Evolutionary conservation across 208 protist genomes (phyloP), one percentile per base, ranked within the genome.

Genomic region (Lotmaria passim): DNA sequence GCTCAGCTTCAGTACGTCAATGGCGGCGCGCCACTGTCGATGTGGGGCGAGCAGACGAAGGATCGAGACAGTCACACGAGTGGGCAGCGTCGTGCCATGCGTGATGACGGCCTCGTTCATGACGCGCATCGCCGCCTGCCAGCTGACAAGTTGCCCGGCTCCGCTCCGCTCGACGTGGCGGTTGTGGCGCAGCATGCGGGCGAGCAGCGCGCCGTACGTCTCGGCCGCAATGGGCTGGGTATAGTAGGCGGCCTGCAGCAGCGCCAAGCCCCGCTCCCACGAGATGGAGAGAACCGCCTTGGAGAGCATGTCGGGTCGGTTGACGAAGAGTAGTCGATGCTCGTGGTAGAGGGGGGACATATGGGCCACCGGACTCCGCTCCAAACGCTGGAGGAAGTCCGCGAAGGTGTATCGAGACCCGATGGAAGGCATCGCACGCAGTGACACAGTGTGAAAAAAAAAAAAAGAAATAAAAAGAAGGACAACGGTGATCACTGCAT

Each of bases 171-270:
- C 38, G 10, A 91, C 86, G 47, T 86, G 81, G 1, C 72, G 81
- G 52, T 93, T 93, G 76, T 96, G 86, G 11, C 85, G 78, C 21
- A 94, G 76, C 91, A 96, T 96, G 44, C 85, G 84, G 0, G 83
- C 87, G 19, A 96, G 83, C 34, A 96, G 36, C 0, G 79, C 81
- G 53, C 89, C 76, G 71, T 93, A 91, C n/a, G 78, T 80, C 38
- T 81, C 78, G 0, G 78, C 71, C 0, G 53, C 75, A 14, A 96
- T 63, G 0, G 82, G 76, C 56, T 96, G 88, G 2, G 82, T 62
- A 78, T 93, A 89, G 75, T 91, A 87, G 10, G 91, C 91, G n/a
- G 86, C 84, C 36, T 79, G 43, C 39, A 96, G 21, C 21, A 96
- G 57, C 8, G 82, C 81, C 17, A 82, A 31, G 0, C 81, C 86